Evolutionary conservation across 805 yeast genomes (phyloP).

Genomic region (Teunomyces gatunensis): DNA sequence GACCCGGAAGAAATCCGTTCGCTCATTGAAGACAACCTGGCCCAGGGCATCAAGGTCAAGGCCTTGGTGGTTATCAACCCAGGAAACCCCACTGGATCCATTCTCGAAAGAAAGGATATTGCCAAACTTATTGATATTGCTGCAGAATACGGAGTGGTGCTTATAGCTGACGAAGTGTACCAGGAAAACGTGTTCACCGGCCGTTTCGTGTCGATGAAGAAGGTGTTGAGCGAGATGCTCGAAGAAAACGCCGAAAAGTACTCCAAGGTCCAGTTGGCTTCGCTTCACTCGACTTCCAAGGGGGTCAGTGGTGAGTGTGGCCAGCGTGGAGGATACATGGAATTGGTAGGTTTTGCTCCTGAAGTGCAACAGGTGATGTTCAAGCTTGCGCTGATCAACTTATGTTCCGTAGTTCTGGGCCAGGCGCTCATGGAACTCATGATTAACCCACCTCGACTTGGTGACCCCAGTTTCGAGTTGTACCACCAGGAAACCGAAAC

Average conservation of each 20-base stretch:
- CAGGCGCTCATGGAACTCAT: conserved; percentile 91
- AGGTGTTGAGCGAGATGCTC: conserved; percentile 67
- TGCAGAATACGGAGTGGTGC: conserved; percentile 77
- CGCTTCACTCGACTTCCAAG: conserved; percentile 95
- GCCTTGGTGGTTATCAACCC: conserved; percentile 94
- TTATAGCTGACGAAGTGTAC: conserved; percentile 97
- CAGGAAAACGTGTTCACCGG: conserved; percentile 88
- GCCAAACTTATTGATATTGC: conserved; percentile 73
- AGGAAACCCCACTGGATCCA: conserved; percentile 97
- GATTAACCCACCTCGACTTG: conserved; percentile 84
- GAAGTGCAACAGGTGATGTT: conserved; percentile 69
- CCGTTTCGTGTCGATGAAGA: conserved; percentile 79
- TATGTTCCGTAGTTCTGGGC: conserved; percentile 94
- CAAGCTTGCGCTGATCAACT: conserved; percentile 85
- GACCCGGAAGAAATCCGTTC: conserved; percentile 61
- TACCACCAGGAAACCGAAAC: conserved; percentile 61
- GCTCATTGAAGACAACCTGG: conserved; percentile 47
- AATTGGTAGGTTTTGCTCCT: conserved; percentile 72
- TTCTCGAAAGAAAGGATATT: conserved; percentile 64
- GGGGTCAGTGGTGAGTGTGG: conserved; percentile 99
- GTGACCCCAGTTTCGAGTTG: conserved; percentile 69
- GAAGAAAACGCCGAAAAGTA: conserved; percentile 51
- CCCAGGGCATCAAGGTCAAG: conserved; percentile 60
- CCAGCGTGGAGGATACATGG: conserved; percentile 99
- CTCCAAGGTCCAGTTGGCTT: conserved; percentile 79